Conservation (phyloP, 129 eudicot species). For the Oenanthe sinensis region DNA sequence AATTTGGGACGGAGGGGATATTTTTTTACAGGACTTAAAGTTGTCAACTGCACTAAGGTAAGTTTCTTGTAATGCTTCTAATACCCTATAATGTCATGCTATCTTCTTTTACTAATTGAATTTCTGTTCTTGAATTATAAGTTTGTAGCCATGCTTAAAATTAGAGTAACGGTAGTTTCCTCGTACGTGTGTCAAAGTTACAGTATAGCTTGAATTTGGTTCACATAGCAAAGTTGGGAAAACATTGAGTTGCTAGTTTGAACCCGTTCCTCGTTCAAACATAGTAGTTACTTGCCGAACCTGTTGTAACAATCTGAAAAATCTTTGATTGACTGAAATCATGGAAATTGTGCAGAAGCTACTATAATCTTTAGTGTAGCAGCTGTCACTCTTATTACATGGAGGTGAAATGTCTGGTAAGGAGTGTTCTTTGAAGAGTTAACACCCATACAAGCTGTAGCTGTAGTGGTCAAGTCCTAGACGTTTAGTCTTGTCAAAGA, state of each 20-base stretch:
- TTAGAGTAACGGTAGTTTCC: not conserved
- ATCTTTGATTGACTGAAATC: not conserved
- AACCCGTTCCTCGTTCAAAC: not conserved
- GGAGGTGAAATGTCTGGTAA: not conserved
- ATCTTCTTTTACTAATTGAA: not conserved
- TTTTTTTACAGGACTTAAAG: not conserved
- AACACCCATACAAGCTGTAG: not conserved
- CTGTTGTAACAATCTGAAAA: not conserved
- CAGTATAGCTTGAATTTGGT: not conserved
- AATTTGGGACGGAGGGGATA: too few relatives aligned
- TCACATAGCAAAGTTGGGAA: not conserved
- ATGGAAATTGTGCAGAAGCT: not conserved
- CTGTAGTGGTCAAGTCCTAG: not conserved
- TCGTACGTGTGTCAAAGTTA: too few relatives aligned
- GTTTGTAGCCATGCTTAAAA: not conserved
- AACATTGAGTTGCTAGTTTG: not conserved
- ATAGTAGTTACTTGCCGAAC: not conserved
- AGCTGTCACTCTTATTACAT: not conserved
- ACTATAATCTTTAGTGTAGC: not conserved
- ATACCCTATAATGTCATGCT: not conserved
- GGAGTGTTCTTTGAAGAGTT: not conserved
- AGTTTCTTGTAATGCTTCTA: not conserved
- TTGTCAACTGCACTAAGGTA: not conserved
- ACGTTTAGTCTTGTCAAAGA: not conserved
- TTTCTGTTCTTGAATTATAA: not conserved